These are phyloP conservation scores for Ganoderma lucidum DNA, from an alignment of 1,284 basidiomycete species.

Conservation along the genomic window DNA sequence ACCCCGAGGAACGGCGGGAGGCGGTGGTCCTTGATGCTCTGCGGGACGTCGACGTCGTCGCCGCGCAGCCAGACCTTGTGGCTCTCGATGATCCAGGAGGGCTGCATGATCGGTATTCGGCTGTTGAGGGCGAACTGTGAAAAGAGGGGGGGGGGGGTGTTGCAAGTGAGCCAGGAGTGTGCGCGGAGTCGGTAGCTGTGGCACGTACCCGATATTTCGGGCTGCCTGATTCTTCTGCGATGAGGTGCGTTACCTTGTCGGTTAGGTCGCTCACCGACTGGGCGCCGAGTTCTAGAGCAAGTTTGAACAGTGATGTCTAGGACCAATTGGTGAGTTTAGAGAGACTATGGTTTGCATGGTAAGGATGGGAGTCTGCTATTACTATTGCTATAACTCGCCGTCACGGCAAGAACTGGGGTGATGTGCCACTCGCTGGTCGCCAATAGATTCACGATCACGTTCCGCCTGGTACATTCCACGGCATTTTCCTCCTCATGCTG, in stretches of 20 bases:
- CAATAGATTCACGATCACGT: no score
- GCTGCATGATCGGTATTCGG: constrained; percentile 75
- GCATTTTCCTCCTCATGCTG: no score
- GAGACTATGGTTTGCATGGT: background rate
- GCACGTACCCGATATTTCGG: constrained; percentile 72
- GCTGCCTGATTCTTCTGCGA: constrained; percentile 73
- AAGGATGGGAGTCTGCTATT: no score
- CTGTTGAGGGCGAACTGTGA: constrained; percentile 76
- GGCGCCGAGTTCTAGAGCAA: constrained; percentile 81
- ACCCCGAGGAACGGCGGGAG: constrained; percentile 74
- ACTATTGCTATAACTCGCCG: no score
- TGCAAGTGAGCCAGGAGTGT: constrained; percentile 28
- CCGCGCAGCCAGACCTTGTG: constrained; percentile 79
- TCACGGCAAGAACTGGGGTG: no score
- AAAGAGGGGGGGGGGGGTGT: background rate
- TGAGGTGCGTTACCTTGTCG: constrained; percentile 81
- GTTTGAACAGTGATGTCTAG: constrained; percentile 72
- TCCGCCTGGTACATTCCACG: no score
- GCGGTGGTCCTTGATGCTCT: constrained; percentile 64
- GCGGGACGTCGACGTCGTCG: constrained; percentile 69
- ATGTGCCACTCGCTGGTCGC: no score
- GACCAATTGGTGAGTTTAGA: background rate
- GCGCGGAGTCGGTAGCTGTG: constrained; percentile 28
- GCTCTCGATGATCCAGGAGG: constrained; percentile 75
- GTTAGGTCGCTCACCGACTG: constrained; percentile 72